Conservation (phyloP, 73 alveolate genomes). For the Stentor roeselii region DNA sequence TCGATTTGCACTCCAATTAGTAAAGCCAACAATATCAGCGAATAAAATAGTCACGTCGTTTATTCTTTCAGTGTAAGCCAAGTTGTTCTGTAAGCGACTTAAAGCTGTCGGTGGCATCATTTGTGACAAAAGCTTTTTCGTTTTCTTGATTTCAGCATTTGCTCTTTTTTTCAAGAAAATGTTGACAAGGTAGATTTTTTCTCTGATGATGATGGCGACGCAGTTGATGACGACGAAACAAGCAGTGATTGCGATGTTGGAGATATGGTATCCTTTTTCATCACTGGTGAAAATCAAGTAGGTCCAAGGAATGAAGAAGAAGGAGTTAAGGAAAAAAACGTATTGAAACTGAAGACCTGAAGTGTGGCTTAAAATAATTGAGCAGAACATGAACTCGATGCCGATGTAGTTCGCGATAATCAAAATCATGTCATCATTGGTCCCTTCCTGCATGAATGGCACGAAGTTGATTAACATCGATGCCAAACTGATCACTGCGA, state of each 20-base stretch:
- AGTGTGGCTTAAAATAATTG: background rate
- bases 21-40: slow-evolving; percentile 87
- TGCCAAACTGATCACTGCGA: too few species aligned
- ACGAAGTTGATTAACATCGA: too few species aligned
- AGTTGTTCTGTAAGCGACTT: slow-evolving; percentile 66
- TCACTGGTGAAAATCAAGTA: background rate
- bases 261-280: background rate
- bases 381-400: background rate
- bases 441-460: too few species aligned
- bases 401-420: background rate
- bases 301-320: background rate
- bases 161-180: background rate
- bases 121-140: slow-evolving; percentile 54
- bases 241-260: background rate
- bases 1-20: slow-evolving; percentile 69
- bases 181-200: background rate
- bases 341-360: background rate
- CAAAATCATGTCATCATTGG: too few species aligned
- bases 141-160: slow-evolving; percentile 33
- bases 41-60: slow-evolving; percentile 73
- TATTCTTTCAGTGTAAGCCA: slow-evolving; percentile 65
- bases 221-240: background rate
- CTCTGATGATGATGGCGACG: background rate
- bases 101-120: slow-evolving; percentile 65
- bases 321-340: background rate